Evolutionary conservation across 1,284 basidiomycete species (phyloP), one percentile per base, ranked within the genome.

Genomic region (Irpex sp.): DNA sequence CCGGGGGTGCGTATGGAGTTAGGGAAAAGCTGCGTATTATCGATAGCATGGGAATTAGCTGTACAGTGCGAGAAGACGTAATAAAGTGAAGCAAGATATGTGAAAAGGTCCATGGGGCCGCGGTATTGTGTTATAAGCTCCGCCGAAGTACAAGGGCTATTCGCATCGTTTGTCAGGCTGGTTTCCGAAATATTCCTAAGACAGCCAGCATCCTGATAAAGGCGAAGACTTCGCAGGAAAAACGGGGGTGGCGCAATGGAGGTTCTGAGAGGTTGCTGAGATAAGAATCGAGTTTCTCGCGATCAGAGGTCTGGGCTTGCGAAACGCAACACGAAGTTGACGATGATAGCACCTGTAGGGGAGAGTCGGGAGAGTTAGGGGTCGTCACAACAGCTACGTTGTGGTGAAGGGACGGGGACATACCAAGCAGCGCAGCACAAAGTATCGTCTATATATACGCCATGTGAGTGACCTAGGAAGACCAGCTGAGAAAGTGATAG

Each of bases 321-420:
- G 74, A 93, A 92, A 57, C 91, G 85, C 68, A 97, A 82, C 67
- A 95, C 82, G 71, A 97, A 97, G 77, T 97, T 97, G 78, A 90
- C 88, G 59, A 94, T 79, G 70, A 97, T 89, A 46, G 95, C 94
- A 63, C 91, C 94, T 94, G 35, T 60, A 62, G 61, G 61, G 46
- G 31, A 33, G 31, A 33, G 58, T 53, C 57, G 50, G 60, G 60
- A n/a, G 39, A 62, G 60, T 60, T 36, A 26, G n/a, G 11, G 43
- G 46, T 46, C 11, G 57, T 39, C 15, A 47, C 7, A 21, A 63
- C 39, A 55, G 54, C 9, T 26, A 59, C 54, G 55, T 8, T 35
- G 36, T 15, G n/a, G 11, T 46, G 11, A 13, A 46, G 43, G 43
- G 13, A 7, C 1, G 5, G 33, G 51, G 31, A 77, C 86, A 61